Evolutionary conservation across 305 asterid species (phyloP), one percentile per base, ranked within the genome.

Genomic region (Fraxinus angustifolia): DNA sequence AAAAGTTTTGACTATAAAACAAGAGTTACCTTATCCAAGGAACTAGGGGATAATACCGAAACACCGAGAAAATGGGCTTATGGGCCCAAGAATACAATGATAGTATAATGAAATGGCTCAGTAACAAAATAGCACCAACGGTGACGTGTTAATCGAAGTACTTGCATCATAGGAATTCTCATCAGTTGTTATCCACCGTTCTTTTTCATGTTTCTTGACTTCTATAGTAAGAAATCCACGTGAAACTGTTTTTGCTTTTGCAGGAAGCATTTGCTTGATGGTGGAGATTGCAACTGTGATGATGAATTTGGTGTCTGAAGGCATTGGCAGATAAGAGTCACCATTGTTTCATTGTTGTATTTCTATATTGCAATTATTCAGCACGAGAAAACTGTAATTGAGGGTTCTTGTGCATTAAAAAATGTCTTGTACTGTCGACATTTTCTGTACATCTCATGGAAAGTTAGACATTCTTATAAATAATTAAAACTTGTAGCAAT

Each of bases 251-350:
- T 82, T 71, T 83, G 78, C 76, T 40, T 62, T 16, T 84, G 91
- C 90, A 94, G 97, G 92, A 94, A 89, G 86, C 93, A 93, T 81
- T 45, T 86, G 81, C 81, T 84, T 84, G 85, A 86, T 58, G 91
- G 81, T 78, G 95, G 87, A 75, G 89, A 90, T 81, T 68, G 83
- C 81, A 60, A 60, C 56, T 38, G 79, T 28, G 83, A 84, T 38
- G 90, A 86, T 19, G 75, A 82, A 71, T 58, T 74, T 21, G 73
- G 81, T 36, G 82, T 23, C 31, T 80, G 80, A 88, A 60, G 31
- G 4, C 48, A 58, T 34, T 6, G 77, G 26, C 58, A 1, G 81
- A 38, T 14, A 36, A 40, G 34, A 35, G n/a, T 58, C 78, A 8
- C 56, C 65, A 68, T 75, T 68, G 58, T 83, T 70, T 33, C 36